Conservation (phyloP, 129 eudicot genomes). For the Arctium lappa region DNA sequence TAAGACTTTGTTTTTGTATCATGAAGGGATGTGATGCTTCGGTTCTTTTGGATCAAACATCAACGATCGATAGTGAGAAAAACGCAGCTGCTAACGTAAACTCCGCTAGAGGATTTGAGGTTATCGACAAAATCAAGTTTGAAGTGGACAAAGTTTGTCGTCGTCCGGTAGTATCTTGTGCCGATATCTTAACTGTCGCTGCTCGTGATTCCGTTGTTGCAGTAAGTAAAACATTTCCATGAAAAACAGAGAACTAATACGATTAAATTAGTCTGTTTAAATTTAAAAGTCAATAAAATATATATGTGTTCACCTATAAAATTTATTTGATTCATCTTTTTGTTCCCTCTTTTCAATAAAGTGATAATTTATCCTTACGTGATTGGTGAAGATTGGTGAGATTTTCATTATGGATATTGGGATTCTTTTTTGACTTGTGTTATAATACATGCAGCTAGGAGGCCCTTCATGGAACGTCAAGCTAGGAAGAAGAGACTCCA, state of each 20-base stretch:
- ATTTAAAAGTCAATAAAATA: too few relatives aligned
- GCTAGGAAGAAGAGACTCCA: constrained; percentile 45
- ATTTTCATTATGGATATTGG: neutral
- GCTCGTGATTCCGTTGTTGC: constrained; percentile 42
- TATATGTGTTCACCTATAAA: neutral
- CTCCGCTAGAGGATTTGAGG: constrained; percentile 40
- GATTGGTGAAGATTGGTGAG: neutral
- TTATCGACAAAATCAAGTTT: constrained; percentile 39
- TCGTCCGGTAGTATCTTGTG: constrained; percentile 33
- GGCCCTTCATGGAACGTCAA: constrained; percentile 35
- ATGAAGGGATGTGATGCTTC: constrained; percentile 53
- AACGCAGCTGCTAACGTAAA: constrained; percentile 23
- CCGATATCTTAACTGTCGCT: constrained; percentile 36
- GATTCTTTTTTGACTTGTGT: neutral
- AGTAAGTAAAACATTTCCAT: constrained; percentile 12
- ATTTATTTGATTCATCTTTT: neutral
- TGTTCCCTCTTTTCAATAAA: neutral
- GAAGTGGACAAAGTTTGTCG: constrained; percentile 39
- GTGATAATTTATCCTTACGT: neutral
- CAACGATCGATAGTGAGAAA: constrained; percentile 34
- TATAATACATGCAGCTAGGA: constrained; percentile 25
- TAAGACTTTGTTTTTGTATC: neutral
- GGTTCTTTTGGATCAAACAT: constrained; percentile 34
- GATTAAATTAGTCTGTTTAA: neutral
- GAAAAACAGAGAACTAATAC: neutral